phyloP scores from a whole-genome alignment of 2,329 filamentous ascomycete genomes.

The Trichoderma koningii region DNA sequence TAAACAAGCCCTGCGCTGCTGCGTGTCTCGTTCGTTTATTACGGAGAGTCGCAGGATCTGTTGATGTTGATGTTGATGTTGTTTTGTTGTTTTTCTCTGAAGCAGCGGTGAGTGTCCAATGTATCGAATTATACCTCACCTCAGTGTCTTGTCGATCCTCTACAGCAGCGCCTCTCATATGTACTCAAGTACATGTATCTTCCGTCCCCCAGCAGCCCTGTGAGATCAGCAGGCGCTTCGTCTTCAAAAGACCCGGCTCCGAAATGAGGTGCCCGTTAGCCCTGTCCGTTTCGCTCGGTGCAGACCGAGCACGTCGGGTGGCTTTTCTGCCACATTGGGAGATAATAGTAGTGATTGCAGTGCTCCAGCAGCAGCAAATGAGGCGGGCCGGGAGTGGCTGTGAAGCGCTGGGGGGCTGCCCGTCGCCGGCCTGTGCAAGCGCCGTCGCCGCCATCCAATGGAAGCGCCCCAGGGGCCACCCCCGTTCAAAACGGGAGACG shows the following conservation, averaged over 20 bases:
- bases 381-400: constrained; percentile 7
- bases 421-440: not conserved
- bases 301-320: constrained; percentile 6
- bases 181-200: not conserved
- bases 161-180: no score
- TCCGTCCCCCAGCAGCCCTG: not conserved
- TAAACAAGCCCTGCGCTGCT: constrained; percentile 1
- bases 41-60: not conserved
- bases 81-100: no score
- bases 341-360: constrained; percentile 15
- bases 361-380: not conserved
- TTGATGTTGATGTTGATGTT: not conserved
- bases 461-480: not conserved
- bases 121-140: no score
- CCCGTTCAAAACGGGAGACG: constrained; percentile 23
- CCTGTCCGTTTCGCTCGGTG: constrained; percentile 18
- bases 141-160: no score
- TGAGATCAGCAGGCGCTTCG: not conserved
- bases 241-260: not conserved
- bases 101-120: no score
- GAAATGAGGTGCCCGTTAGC: constrained; percentile 8
- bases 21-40: not conserved
- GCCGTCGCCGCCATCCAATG: constrained; percentile 6
- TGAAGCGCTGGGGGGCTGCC: not conserved
- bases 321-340: constrained; percentile 13